A percentile compares a stretch with the other conserved stretches of the same genome.
These are phyloP conservation scores for Sisymbrium irio DNA, from an alignment of 345 rosid species.

Conservation along the genomic window DNA sequence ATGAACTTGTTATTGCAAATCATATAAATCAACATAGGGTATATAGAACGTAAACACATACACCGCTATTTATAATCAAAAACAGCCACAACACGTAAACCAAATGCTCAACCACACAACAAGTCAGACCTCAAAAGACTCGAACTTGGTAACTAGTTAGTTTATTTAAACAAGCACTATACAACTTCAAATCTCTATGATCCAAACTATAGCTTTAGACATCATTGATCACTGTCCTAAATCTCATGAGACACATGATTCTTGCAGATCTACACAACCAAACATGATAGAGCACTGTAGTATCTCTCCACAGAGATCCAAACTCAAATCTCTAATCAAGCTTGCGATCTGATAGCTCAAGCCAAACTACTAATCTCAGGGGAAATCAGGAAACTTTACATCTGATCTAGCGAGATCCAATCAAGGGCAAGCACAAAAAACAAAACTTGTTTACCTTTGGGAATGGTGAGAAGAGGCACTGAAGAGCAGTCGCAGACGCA, in stretches of 20 bases:
- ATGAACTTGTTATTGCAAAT: background rate
- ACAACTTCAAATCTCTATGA: background rate
- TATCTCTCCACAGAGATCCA: background rate
- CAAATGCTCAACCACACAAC: conserved; percentile 5
- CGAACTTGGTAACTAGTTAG: background rate
- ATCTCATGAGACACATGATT: background rate
- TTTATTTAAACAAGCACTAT: background rate
- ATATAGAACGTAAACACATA: background rate
- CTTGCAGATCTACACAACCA: background rate
- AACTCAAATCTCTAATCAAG: background rate
- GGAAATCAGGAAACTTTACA: background rate
- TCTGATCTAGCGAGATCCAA: conserved; percentile 31
- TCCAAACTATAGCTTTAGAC: background rate
- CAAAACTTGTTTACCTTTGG: conserved; percentile 48
- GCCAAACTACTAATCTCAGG: background rate
- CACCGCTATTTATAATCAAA: background rate
- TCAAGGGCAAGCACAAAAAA: background rate
- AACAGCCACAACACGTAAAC: background rate
- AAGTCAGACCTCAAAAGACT: conserved; percentile 18
- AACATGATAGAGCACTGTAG: background rate
- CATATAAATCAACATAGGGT: background rate
- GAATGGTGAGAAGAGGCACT: conserved; percentile 63
- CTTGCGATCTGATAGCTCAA: background rate
- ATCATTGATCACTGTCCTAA: background rate
- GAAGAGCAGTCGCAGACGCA: conserved; percentile 86